Evolutionary conservation across 1,284 basidiomycete genomes (phyloP).

Genomic region (Vanrija humicola): DNA sequence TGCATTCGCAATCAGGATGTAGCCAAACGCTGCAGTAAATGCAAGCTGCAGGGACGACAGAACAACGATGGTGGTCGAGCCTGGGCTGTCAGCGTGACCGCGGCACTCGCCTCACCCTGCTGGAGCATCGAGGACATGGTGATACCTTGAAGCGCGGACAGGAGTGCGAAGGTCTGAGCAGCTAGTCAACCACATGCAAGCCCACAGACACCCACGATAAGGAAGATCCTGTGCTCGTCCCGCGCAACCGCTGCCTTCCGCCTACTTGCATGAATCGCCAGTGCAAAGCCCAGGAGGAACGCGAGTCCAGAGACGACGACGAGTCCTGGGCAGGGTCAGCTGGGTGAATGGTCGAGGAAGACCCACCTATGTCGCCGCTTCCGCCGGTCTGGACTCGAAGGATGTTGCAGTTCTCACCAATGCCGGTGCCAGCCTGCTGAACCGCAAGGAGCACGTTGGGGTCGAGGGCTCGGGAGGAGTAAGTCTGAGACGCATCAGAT

Average conservation of each 20-base stretch:
- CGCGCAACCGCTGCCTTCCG: constrained; percentile 43
- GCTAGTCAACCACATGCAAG: not conserved
- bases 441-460: constrained; percentile 27
- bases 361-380: constrained; percentile 44
- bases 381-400: constrained; percentile 32
- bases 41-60: constrained; percentile 69
- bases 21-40: constrained; percentile 66
- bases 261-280: constrained; percentile 23
- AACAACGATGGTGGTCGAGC: constrained; percentile 61
- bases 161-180: constrained; percentile 60
- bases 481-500: constrained; percentile 10
- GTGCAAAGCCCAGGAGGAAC: constrained; percentile 22
- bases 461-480: constrained; percentile 23
- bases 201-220: constrained; percentile 23
- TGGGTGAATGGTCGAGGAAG: no score
- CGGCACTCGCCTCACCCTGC: constrained; percentile 50
- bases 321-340: constrained; percentile 23
- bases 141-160: constrained; percentile 69
- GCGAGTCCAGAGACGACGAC: constrained; percentile 38
- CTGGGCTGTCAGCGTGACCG: constrained; percentile 29
- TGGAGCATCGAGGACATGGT: constrained; percentile 69
- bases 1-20: constrained; percentile 70
- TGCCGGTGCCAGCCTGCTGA: constrained; percentile 31
- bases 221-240: constrained; percentile 35
- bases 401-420: constrained; percentile 41